phyloP scores from a whole-genome alignment of 805 yeast species.

The Nakazawaea laoshanensis region DNA sequence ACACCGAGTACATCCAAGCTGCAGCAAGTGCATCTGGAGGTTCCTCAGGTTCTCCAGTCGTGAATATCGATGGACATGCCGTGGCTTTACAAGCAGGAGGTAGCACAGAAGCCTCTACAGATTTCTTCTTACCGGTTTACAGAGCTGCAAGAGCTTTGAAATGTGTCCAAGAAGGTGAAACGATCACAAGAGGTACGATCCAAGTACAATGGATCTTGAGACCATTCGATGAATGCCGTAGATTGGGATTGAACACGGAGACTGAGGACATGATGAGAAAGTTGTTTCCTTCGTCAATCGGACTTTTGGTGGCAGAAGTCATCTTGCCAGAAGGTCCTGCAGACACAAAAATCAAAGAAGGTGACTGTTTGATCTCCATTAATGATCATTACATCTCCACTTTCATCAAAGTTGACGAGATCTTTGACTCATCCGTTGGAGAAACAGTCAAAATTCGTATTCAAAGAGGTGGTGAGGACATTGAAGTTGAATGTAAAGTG shows the following conservation, averaged over 20 bases:
- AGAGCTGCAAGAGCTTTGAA: conserved; percentile 75
- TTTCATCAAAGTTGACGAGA: conserved; percentile 76
- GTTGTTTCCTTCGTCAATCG: conserved; percentile 65
- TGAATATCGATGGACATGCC: conserved; percentile 76
- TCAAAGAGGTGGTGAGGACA: conserved; percentile 67
- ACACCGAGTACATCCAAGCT: conserved; percentile 90
- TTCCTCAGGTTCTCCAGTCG: conserved; percentile 95
- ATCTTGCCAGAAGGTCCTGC: conserved; percentile 85
- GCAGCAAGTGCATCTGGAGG: conserved; percentile 97
- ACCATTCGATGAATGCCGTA: conserved; percentile 85
- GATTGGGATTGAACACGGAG: conserved; percentile 73
- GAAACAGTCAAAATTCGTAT: conserved; percentile 44
- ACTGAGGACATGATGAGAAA: conserved; percentile 65
- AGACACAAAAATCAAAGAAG: conserved; percentile 64
- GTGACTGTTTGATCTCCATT: conserved; percentile 73
- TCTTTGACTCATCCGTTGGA: conserved; percentile 67
- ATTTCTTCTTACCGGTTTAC: conserved; percentile 81
- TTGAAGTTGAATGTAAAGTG: conserved; percentile 42
- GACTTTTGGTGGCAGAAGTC: conserved; percentile 75
- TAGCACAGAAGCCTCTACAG: conserved; percentile 83
- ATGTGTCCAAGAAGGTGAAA: conserved; percentile 51
- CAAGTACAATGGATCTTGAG: conserved; percentile 84
- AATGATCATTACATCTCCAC: conserved; percentile 57
- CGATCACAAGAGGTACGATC: conserved; percentile 82
- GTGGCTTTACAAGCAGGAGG: conserved; percentile 96